Base-by-base conservation (phyloP, 164 flowering plant species). In the Umbellularia californica region DNA sequence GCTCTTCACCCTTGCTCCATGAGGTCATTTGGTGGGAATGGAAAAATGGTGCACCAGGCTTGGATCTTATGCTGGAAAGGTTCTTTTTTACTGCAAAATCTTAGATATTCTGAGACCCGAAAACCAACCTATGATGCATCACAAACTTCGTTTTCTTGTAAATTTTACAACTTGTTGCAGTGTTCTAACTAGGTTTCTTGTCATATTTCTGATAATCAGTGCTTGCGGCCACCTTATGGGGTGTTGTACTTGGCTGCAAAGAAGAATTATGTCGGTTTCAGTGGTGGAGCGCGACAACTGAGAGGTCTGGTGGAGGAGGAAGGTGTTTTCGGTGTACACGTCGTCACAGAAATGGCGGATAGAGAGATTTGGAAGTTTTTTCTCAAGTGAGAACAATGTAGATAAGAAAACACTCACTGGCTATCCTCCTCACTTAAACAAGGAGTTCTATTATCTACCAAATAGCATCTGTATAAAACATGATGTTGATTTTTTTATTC, bases 221-320 rank as follows among this genome's bases (percentile, higher is more conserved):
- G 97, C 74, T 28, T 90, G 82, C 87, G 92, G 82, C 98, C 97
- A n/a, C 97, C 97, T 2, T 92, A 93, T 77, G 98, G 98, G 78
- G 91, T 92, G 52, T 15, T 88, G 47, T 93, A 87, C 81, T 58
- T 93, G 78, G 92, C 90, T 2, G 82, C 89, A 15, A 93, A 88
- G 88, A 92, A 82, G 85, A 85, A 84, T 35, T 87, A 87, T 75
- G 88, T 89, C 51, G 90, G 96, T 27, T 86, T 84, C 81, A 87
- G 82, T 70, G 83, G 81, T 20, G 91, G 88, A 62, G 88, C 87
- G 1, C 78, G 88, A 51, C 90, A 89, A 55, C 76, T 93, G 73
- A 86, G 88, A 77, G 79, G 78, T 76, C 72, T 93, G 71, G 89
- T 89, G 5, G 97, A 93, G 50, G 98, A 93, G 77, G 98, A 90